Conservation (phyloP, 2,329 filamentous ascomycete species). For the Tetracladium maxilliforme region DNA sequence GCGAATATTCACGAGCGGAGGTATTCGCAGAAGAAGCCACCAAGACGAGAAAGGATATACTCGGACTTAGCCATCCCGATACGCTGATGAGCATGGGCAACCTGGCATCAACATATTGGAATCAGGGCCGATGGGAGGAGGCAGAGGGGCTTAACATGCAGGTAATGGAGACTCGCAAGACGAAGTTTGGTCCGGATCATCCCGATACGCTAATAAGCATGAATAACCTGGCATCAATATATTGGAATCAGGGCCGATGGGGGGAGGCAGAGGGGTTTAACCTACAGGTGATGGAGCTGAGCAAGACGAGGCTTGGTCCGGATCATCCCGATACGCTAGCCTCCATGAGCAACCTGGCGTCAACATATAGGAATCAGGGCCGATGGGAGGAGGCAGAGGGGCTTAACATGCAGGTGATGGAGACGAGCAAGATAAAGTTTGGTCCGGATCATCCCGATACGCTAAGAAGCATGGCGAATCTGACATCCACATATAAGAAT, state of each 20-base stretch:
- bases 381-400: conserved; percentile 4
- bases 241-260: neutral
- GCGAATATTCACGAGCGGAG: too few relatives aligned
- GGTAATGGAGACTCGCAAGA: conserved; percentile 6
- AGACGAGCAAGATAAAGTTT: conserved; percentile 5
- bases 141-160: conserved; percentile 2
- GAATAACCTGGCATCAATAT: conserved; percentile 1
- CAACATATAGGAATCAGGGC: conserved; percentile 3
- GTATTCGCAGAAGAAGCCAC: too few relatives aligned
- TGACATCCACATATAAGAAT: conserved; percentile 1
- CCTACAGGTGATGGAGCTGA: neutral
- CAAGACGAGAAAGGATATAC: neutral
- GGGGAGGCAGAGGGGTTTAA: conserved; percentile 1
- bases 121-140: conserved; percentile 3
- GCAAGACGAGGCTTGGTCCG: conserved; percentile 1
- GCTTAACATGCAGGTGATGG: conserved; percentile 5
- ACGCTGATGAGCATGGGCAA: conserved; percentile 3
- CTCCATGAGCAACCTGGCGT: conserved; percentile 4
- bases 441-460: conserved; percentile 4
- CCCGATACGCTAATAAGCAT: conserved; percentile 2
- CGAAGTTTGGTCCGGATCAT: conserved; percentile 4
- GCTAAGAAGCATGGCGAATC: conserved; percentile 5
- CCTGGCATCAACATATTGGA: conserved; percentile 2
- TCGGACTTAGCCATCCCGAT: neutral
- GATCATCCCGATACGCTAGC: conserved; percentile 4